Conservation (phyloP, 257 asterid genomes). For the Ehretia macrophylla region DNA sequence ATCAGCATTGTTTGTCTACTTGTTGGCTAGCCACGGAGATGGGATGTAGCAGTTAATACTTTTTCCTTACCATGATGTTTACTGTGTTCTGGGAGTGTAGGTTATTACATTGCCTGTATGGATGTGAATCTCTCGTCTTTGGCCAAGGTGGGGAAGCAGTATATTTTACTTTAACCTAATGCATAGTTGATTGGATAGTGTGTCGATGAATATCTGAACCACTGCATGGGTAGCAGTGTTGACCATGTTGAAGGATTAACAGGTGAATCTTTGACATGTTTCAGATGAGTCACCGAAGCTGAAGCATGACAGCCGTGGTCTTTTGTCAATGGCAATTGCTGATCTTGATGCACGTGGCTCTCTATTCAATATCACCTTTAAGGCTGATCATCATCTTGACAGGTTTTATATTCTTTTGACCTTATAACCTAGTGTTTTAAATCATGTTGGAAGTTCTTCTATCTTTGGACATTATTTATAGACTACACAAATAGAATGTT, state of each 20-base stretch:
- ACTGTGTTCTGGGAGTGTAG: no score
- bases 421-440: not conserved
- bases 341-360: constrained; percentile 92
- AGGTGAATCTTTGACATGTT: constrained; percentile 8
- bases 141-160: no score
- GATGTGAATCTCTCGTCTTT: no score
- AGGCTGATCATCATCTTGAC: constrained; percentile 93
- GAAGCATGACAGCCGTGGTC: constrained; percentile 85
- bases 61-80: no score
- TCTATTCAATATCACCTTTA: constrained; percentile 66
- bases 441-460: not conserved
- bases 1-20: not conserved
- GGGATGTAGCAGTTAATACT: no score
- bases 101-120: no score
- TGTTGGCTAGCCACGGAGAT: no score
- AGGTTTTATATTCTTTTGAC: constrained; percentile 38
- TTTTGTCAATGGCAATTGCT: constrained; percentile 86
- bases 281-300: constrained; percentile 81
- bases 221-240: not conserved
- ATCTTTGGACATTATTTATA: not conserved
- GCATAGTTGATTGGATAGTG: not conserved
- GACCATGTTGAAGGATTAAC: not conserved
- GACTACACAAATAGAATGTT: not conserved
- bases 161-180: no score
- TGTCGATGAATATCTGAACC: no score